Evolutionary conservation across 371 early-diverging fungal species (phyloP), one percentile per base, ranked within the genome.

Genomic region (Dinochytrium kinnereticum): DNA sequence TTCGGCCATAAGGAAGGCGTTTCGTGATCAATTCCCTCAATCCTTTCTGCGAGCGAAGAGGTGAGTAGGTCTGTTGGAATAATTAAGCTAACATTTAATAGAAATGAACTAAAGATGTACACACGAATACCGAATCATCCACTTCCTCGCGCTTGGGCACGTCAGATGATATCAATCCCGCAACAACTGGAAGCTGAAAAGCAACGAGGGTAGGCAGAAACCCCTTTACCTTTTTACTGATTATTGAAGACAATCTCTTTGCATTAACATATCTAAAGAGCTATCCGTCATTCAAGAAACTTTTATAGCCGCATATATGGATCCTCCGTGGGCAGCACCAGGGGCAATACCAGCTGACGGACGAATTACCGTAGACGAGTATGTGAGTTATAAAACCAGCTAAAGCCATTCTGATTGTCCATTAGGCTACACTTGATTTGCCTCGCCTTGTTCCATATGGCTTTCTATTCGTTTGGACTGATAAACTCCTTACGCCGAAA

Each of bases 401-500:
- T 51, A n/a, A 59, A 19, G 26, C 13, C 24, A 10, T 37, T 1
- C 40, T 57, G 31, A 71, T 15, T 15, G 7, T n/a, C 44, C 7
- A 61, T 0, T 76, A 88, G 88, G 79, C 83, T 5, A 73, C 74
- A 1, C 78, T 93, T 26, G 78, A 88, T 69, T 83, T 94, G 24
- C 79, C 88, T 3, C 73, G 88, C 2, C 78, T 96, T 30, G 82
- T 94, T 0, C 84, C 90, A 1, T 82, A 86, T 33, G 96, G 95
- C 0, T 96, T 96, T 74, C 81, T 97, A 28, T 95, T 97, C 78
- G 91, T 96, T 26, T 97, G 96, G 96, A 80, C 90, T 39, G 95
- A 95, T 74, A 97, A 96, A 78, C 95, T 94, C 78, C 89, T 91
- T 78, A 78, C 94, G 21, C 94, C 93, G n/a, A 86, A 88, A 50